A percentile compares a stretch with the other conserved stretches of the same genome.
phyloP scores from a whole-genome alignment of 257 asterid species.

The Nicotiana knightiana region DNA sequence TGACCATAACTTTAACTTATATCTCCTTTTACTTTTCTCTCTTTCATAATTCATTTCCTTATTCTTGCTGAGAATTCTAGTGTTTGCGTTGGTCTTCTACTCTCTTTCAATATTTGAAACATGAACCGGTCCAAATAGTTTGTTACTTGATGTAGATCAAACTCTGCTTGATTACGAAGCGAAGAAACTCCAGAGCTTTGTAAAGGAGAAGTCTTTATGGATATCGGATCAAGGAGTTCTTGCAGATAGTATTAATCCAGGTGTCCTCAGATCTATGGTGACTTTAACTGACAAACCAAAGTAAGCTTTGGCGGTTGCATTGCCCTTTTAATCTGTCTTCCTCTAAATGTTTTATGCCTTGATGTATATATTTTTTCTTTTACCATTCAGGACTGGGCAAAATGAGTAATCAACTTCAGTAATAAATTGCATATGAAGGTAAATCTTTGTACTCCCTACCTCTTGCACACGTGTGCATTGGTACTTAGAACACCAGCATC shows the following conservation, averaged over 20 bases:
- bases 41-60: background rate
- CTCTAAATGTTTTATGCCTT: background rate
- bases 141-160: slow-evolving; percentile 54
- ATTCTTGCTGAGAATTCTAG: background rate
- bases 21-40: background rate
- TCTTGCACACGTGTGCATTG: background rate
- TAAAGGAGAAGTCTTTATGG: slow-evolving; percentile 70
- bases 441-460: background rate
- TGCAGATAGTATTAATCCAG: slow-evolving; percentile 73
- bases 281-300: slow-evolving; percentile 59
- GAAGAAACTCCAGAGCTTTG: slow-evolving; percentile 75
- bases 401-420: slow-evolving; percentile 21
- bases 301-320: slow-evolving; percentile 25
- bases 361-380: background rate
- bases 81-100: background rate
- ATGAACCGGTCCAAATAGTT: background rate
- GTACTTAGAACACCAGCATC: background rate
- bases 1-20: background rate
- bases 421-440: slow-evolving; percentile 10
- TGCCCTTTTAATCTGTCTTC: background rate
- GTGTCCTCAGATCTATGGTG: slow-evolving; percentile 79
- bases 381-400: slow-evolving; percentile 28
- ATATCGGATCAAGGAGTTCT: slow-evolving; percentile 76
- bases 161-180: slow-evolving; percentile 62
- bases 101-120: background rate